Percentiles rank a stretch among this genome's conserved stretches.
These are phyloP conservation scores for Wallacemonas rigidus DNA, from an alignment of 208 protist genomes.

Conservation along the genomic window DNA sequence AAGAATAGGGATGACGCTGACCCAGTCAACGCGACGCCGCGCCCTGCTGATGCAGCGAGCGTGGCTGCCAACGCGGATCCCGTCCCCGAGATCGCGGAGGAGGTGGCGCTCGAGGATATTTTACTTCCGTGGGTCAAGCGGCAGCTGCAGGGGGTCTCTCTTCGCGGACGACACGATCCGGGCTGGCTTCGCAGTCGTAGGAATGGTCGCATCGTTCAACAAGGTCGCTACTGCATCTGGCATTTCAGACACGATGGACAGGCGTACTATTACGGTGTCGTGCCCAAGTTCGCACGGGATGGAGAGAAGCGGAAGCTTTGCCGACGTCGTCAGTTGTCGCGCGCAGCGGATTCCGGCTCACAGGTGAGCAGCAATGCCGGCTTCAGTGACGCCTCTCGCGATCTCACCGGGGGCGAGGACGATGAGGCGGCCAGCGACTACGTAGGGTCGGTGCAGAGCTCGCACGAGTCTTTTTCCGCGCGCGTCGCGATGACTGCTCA, in stretches of 20 bases:
- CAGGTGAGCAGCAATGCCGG: background rate
- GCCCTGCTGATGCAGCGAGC: background rate
- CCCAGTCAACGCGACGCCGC: background rate
- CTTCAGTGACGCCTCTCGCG: background rate
- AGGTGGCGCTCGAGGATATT: constrained; percentile 39
- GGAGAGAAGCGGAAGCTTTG: constrained; percentile 12
- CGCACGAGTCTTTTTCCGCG: background rate
- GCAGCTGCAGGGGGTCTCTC: constrained; percentile 35
- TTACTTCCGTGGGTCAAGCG: constrained; percentile 63
- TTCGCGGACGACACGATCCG: constrained; percentile 33
- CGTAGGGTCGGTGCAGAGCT: background rate
- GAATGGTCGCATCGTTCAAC: constrained; percentile 42
- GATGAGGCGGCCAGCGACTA: background rate
- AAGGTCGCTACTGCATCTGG: constrained; percentile 74
- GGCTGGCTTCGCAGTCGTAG: constrained; percentile 53
- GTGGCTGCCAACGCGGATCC: background rate
- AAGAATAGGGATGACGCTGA: background rate
- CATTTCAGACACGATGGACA: constrained; percentile 54
- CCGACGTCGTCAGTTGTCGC: background rate
- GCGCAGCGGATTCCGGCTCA: background rate
- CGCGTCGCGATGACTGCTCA: too few species aligned
- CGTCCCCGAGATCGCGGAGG: constrained; percentile 15
- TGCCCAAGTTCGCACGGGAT: constrained; percentile 51
- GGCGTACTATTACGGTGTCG: constrained; percentile 58
- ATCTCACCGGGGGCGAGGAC: constrained; percentile 4